phyloP scores from a whole-genome alignment of 2,329 filamentous ascomycete species.

The Fusarium sp. region DNA sequence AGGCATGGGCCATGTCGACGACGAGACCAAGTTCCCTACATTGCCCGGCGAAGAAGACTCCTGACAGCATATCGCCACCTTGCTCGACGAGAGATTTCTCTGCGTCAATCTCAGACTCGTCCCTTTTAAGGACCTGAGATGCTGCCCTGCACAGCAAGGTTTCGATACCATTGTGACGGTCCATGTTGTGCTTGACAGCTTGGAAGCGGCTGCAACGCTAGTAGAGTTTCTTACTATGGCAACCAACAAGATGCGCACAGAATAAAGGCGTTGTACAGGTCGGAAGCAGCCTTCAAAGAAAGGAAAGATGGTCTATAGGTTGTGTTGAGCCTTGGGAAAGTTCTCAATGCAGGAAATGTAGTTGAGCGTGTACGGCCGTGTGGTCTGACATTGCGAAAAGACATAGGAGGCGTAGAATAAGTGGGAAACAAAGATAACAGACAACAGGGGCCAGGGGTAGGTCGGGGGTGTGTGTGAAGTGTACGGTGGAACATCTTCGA shows the following conservation, averaged over 20 bases:
- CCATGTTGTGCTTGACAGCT: not conserved
- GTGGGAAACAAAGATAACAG: too few species aligned
- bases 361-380: not conserved
- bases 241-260: not conserved
- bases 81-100: conserved; percentile 4
- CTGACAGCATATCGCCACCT: not conserved
- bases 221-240: not conserved
- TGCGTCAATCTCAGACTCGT: conserved; percentile 1
- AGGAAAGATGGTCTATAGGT: not conserved
- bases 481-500: too few species aligned
- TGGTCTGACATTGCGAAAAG: too few species aligned
- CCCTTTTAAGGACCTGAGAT: conserved; percentile 2
- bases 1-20: conserved; percentile 2
- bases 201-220: not conserved
- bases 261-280: not conserved
- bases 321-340: not conserved
- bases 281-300: conserved; percentile 1
- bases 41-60: conserved; percentile 5
- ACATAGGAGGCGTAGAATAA: too few species aligned
- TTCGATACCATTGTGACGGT: not conserved
- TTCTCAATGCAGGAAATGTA: not conserved
- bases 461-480: too few species aligned
- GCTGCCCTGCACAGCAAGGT: not conserved
- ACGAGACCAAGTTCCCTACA: conserved; percentile 3
- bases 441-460: too few species aligned